These are phyloP conservation scores for Colletotrichum zoysiae DNA, from an alignment of 2,329 filamentous ascomycete species.

Conservation along the genomic window DNA sequence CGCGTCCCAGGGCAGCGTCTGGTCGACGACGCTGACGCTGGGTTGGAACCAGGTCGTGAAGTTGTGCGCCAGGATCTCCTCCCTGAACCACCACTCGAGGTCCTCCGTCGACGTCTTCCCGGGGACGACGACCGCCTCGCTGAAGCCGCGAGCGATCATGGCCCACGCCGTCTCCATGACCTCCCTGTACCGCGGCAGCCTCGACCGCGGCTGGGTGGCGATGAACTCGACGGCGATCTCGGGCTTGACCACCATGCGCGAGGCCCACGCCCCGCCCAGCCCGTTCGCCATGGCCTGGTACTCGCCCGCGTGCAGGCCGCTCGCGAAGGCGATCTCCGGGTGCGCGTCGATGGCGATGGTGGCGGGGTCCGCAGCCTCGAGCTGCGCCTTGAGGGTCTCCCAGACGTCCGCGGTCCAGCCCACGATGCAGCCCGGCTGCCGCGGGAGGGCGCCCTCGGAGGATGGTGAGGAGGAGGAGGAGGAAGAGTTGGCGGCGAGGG, in stretches of 20 bases:
- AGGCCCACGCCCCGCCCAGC: constrained; percentile 55
- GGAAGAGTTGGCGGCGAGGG: constrained; percentile 23
- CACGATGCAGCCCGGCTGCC: constrained; percentile 46
- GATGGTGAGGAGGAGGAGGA: too few species aligned
- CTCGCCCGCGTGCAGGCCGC: constrained; percentile 63
- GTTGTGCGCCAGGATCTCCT: constrained; percentile 61
- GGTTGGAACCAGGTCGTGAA: constrained; percentile 67
- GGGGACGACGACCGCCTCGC: constrained; percentile 56
- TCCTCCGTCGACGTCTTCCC: constrained; percentile 59
- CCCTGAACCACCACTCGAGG: constrained; percentile 65
- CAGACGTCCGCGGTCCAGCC: constrained; percentile 51
- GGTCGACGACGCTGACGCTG: constrained; percentile 57
- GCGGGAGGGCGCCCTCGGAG: constrained; percentile 52
- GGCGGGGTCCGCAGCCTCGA: constrained; percentile 52
- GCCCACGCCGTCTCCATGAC: constrained; percentile 66
- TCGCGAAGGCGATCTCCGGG: constrained; percentile 59
- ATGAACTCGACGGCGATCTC: constrained; percentile 62
- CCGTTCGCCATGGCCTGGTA: constrained; percentile 50
- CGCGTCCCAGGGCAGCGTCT: constrained; percentile 32
- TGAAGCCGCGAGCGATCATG: constrained; percentile 61
- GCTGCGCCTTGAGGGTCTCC: constrained; percentile 53
- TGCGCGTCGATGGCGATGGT: constrained; percentile 60
- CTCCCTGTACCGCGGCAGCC: constrained; percentile 57
- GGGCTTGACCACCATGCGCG: constrained; percentile 56
- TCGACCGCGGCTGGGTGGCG: constrained; percentile 56